Evolutionary conservation across 371 early-diverging fungal species (phyloP).

Genomic region (Mortierella sp.): DNA sequence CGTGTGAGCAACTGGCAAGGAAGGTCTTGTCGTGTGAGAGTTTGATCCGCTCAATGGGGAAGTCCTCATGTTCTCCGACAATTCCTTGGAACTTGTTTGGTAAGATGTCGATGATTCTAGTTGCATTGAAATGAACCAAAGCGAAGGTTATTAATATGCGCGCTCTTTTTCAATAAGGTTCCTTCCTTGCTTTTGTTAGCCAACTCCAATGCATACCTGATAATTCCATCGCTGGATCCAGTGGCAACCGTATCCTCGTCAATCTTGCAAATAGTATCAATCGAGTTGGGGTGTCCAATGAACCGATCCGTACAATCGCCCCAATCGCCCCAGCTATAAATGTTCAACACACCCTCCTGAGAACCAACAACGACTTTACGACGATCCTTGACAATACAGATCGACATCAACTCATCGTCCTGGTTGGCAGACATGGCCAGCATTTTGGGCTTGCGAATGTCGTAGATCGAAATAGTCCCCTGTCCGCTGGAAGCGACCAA

Average conservation of each 20-base stretch:
- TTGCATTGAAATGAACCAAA: not conserved
- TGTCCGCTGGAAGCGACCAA: constrained; percentile 87
- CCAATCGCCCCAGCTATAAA: constrained; percentile 90
- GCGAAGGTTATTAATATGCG: not conserved
- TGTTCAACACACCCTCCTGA: constrained; percentile 86
- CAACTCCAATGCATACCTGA: constrained; percentile 60
- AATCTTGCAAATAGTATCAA: constrained; percentile 85
- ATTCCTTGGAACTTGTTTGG: constrained; percentile 91
- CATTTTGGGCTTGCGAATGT: constrained; percentile 86
- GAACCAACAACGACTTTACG: constrained; percentile 90
- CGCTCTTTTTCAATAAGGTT: too few relatives aligned
- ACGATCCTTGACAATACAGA: constrained; percentile 81
- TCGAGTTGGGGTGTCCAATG: constrained; percentile 90
- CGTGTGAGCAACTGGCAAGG: constrained; percentile 88
- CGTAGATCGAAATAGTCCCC: constrained; percentile 91
- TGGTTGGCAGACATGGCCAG: constrained; percentile 88
- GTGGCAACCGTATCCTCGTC: constrained; percentile 88
- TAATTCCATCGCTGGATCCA: constrained; percentile 92
- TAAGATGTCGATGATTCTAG: constrained; percentile 79
- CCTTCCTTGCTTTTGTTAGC: too few relatives aligned
- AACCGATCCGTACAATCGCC: constrained; percentile 93
- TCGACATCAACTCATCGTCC: constrained; percentile 93
- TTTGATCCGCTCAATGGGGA: constrained; percentile 87
- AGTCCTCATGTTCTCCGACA: constrained; percentile 88
- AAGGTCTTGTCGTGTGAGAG: constrained; percentile 75